These are phyloP conservation scores for Polygonum aviculare DNA, from an alignment of 148 eudicot genomes.

Conservation along the genomic window DNA sequence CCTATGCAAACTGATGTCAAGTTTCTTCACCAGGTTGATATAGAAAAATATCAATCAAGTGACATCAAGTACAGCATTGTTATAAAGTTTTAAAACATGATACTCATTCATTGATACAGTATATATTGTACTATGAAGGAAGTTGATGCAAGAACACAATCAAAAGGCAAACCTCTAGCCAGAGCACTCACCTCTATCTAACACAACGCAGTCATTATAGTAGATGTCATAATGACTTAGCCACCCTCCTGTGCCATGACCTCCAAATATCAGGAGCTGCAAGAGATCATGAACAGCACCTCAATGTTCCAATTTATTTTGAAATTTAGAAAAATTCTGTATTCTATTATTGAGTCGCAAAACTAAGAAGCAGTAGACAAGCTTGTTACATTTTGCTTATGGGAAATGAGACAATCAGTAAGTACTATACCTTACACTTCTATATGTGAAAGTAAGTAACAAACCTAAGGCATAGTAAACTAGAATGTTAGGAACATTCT, in stretches of 20 bases:
- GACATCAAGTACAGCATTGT: not conserved
- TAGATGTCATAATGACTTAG: constrained; percentile 92
- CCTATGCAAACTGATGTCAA: not conserved
- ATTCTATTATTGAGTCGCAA: not conserved
- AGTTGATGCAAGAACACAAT: not conserved
- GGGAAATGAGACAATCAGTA: not conserved
- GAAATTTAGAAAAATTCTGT: not conserved
- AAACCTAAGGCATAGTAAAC: not conserved
- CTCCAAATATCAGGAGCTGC: constrained; percentile 90
- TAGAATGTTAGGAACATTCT: not conserved
- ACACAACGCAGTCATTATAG: constrained; percentile 75
- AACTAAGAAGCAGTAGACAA: not conserved
- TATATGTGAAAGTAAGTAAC: not conserved
- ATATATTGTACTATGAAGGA: not conserved
- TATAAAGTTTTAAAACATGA: not conserved
- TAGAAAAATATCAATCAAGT: not conserved
- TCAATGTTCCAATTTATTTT: not conserved
- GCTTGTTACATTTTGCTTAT: not conserved
- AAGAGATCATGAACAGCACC: not conserved
- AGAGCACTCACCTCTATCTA: constrained; percentile 78
- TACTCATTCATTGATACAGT: not conserved
- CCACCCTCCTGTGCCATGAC: constrained; percentile 99
- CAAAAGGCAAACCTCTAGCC: not conserved
- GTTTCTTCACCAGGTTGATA: not conserved
- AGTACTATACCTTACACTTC: not conserved